Evolutionary conservation across 23 red algal genomes (phyloP).

Genomic region (Agarophyton chilense): DNA sequence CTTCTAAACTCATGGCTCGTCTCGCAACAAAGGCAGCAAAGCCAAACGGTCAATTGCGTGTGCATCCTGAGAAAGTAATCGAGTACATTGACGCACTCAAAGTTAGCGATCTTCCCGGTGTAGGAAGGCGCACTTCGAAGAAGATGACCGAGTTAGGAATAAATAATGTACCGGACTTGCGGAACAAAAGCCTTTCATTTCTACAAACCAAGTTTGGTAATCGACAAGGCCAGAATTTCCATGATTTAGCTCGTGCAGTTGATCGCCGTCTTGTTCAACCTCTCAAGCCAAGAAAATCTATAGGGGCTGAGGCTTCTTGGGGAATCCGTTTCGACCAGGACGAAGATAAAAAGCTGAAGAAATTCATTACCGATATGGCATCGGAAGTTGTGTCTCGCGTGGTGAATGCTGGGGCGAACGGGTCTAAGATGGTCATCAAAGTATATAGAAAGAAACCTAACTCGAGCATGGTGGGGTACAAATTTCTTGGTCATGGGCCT

Average conservation of each 20-base stretch:
- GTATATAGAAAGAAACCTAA: conserved; percentile 66
- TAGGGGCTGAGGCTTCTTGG: conserved; percentile 93
- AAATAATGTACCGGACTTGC: conserved; percentile 49
- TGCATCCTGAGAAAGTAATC: conserved; percentile 61
- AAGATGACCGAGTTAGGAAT: conserved; percentile 57
- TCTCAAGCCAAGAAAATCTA: conserved; percentile 82
- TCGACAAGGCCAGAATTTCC: conserved; percentile 55
- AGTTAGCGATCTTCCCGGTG: conserved; percentile 80
- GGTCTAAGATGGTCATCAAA: conserved; percentile 69
- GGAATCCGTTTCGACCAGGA: conserved; percentile 84
- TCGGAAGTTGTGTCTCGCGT: conserved; percentile 69
- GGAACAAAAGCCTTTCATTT: conserved; percentile 10
- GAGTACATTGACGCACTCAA: conserved; percentile 68
- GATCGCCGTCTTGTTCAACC: conserved; percentile 74
- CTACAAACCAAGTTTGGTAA: conserved; percentile 78
- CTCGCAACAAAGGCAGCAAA: conserved; percentile 91
- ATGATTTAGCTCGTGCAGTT: conserved; percentile 63
- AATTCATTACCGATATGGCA: conserved; percentile 85
- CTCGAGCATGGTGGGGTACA: conserved; percentile 73
- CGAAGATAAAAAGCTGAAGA: conserved; percentile 69
- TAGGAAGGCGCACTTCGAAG: conserved; percentile 79
- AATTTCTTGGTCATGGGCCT: conserved; percentile 67
- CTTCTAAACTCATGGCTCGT: conserved; percentile 86
- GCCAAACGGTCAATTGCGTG: conserved; percentile 81
- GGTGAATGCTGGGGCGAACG: conserved; percentile 59